Conservation (phyloP, 73 alveolate genomes). For the Paramecium bursaria region DNA sequence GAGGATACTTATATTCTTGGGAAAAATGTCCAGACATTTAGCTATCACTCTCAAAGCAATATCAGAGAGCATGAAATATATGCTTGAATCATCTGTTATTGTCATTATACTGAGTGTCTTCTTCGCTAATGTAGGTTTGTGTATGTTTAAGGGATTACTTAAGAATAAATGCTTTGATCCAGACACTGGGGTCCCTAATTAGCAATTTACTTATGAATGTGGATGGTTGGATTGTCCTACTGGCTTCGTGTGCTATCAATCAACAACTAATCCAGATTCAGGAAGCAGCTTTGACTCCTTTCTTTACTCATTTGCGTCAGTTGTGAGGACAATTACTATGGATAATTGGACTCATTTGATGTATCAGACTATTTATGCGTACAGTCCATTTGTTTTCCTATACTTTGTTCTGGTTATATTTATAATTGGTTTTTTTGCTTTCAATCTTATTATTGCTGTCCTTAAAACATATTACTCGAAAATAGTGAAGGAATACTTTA, state of each 20-base stretch:
- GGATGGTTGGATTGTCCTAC: constrained; percentile 40
- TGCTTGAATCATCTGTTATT: constrained; percentile 51
- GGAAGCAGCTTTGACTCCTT: constrained; percentile 30
- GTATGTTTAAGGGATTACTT: constrained; percentile 8
- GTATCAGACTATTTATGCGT: constrained; percentile 51
- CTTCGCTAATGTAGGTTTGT: constrained; percentile 53
- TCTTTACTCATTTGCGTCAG: constrained; percentile 37
- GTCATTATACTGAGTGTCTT: constrained; percentile 35
- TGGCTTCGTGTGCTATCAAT: constrained; percentile 5
- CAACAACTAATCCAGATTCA: not conserved
- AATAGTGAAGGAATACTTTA: constrained; percentile 24
- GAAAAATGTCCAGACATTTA: constrained; percentile 5
- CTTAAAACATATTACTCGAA: constrained; percentile 44
- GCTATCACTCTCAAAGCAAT: constrained; percentile 9
- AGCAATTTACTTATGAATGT: no score
- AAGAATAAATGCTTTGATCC: constrained; percentile 12
- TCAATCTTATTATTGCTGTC: constrained; percentile 56
- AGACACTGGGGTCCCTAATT: not conserved
- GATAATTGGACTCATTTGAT: constrained; percentile 59
- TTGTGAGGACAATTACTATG: constrained; percentile 46
- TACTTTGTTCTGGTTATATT: constrained; percentile 42
- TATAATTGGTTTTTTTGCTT: constrained; percentile 55
- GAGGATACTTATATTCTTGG: constrained; percentile 41
- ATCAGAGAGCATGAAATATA: constrained; percentile 12
- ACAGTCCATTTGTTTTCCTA: constrained; percentile 45